Percentiles rank a stretch among this genome's conserved stretches.
These are phyloP conservation scores for Aspergillus nanangensis DNA, from an alignment of 495 filamentous ascomycete species.

Conservation along the genomic window DNA sequence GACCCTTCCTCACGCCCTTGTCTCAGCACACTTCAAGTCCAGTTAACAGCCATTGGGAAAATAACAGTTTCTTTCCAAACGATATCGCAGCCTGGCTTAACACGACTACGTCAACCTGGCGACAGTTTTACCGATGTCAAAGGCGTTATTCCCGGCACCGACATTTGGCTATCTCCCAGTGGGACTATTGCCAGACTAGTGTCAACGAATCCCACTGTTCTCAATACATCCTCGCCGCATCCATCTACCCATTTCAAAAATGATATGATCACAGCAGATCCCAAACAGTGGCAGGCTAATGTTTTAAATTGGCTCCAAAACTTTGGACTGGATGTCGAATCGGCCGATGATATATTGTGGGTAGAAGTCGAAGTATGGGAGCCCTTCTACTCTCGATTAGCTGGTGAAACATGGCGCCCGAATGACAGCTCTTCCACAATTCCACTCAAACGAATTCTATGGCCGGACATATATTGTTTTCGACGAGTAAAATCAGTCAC, in stretches of 20 bases:
- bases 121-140: slow-evolving; percentile 15
- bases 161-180: slow-evolving; percentile 49
- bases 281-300: slow-evolving; percentile 34
- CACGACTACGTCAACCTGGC: slow-evolving; percentile 23
- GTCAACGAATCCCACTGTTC: slow-evolving; percentile 18
- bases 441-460: slow-evolving; percentile 42
- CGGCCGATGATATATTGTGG: slow-evolving; percentile 35
- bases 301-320: slow-evolving; percentile 37
- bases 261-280: slow-evolving; percentile 10
- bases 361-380: slow-evolving; percentile 46
- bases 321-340: slow-evolving; percentile 33
- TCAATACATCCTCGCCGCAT: slow-evolving; percentile 19
- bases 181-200: slow-evolving; percentile 44
- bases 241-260: slow-evolving; percentile 11
- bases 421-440: slow-evolving; percentile 29
- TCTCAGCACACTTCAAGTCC: slow-evolving; percentile 36
- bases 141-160: slow-evolving; percentile 23
- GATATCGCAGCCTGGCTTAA: slow-evolving; percentile 33
- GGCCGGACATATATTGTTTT: slow-evolving; percentile 47
- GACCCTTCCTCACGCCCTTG: slow-evolving; percentile 24
- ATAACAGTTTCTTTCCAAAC: slow-evolving; percentile 37
- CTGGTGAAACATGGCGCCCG: slow-evolving; percentile 32
- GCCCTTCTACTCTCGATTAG: slow-evolving; percentile 39
- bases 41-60: slow-evolving; percentile 34
- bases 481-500: slow-evolving; percentile 24